Evolutionary conservation across 768 basidiomycete species (phyloP), one percentile per base, ranked within the genome.

Genomic region (Tulasnella sp.): DNA sequence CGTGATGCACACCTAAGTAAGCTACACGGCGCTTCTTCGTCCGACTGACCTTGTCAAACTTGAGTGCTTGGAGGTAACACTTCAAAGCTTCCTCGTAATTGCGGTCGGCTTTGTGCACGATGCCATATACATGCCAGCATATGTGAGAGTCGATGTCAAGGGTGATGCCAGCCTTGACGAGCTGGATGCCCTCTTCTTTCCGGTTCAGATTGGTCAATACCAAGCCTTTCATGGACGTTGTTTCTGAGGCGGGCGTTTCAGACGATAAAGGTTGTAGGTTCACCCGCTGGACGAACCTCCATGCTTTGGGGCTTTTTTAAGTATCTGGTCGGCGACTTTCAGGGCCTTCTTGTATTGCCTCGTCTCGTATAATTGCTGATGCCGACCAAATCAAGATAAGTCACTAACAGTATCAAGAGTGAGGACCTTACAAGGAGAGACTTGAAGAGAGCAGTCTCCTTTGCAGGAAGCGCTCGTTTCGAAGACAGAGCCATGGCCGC

Each of bases 61-160:
- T 90, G 82, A 97, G 87, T 2, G 97, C 97, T 87, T 95, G 94
- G 1, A 90, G 91, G 86, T 98, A 99, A 37, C 96, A 96, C 84
- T 96, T 94, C 83, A 96, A 89, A 0, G 98, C 96, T 84, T 97
- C 96, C 82, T 95, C 95, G 83, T 96, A 98, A 84, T 97, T 96
- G 86, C 94, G 96, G 85, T 98, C 94, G 12, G 93, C 93, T 86
- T 97, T 96, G 85, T 96, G 94, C 31, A 98, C 92, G 84, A 99
- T 93, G 40, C 96, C 98, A 85, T 96, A 94, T 82, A 99, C 97
- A 86, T 99, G 98, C 97, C 98, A 99, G 85, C 93, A 93, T 84
- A 99, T 98, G 84, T 98, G 96, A 28, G 95, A 96, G 44, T 90
- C 92, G 78, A 95, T 87, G 86, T 97, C 95, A 73, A 92, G 88